phyloP scores from a whole-genome alignment of 768 basidiomycete species.

The Kwoniella mangroviensis region DNA sequence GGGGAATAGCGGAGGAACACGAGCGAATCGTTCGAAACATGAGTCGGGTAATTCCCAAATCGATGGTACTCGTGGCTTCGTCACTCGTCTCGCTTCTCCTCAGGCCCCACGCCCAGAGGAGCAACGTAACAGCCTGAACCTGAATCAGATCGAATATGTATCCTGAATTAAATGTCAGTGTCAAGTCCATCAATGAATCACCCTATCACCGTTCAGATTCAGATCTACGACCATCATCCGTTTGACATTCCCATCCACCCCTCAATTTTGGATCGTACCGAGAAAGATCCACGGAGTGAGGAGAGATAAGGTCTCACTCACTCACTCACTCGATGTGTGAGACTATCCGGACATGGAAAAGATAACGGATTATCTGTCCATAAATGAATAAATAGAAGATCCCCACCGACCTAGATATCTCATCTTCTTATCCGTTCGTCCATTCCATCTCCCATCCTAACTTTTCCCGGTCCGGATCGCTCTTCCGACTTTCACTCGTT shows the following conservation, averaged over 20 bases:
- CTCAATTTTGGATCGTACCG: neutral
- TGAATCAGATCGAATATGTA: neutral
- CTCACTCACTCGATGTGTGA: neutral
- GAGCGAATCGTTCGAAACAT: neutral
- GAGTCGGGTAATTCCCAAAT: neutral
- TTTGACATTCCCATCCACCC: neutral
- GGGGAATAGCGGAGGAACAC: neutral
- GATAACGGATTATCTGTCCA: neutral
- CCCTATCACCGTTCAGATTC: neutral
- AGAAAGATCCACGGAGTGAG: neutral
- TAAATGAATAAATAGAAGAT: neutral
- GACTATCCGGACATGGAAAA: neutral
- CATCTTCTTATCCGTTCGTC: neutral
- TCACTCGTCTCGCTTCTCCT: too few species aligned
- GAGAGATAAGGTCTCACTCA: too few species aligned
- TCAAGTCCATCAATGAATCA: neutral
- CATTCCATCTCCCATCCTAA: neutral
- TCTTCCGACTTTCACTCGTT: too few species aligned
- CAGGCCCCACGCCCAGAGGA: too few species aligned
- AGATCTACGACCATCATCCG: neutral
- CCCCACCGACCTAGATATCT: neutral
- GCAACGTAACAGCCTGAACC: neutral
- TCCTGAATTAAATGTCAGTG: neutral
- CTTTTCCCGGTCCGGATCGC: too few species aligned
- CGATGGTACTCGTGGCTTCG: too few species aligned